Conservation (phyloP, 1,284 basidiomycete genomes). For the Melampsora americana region DNA sequence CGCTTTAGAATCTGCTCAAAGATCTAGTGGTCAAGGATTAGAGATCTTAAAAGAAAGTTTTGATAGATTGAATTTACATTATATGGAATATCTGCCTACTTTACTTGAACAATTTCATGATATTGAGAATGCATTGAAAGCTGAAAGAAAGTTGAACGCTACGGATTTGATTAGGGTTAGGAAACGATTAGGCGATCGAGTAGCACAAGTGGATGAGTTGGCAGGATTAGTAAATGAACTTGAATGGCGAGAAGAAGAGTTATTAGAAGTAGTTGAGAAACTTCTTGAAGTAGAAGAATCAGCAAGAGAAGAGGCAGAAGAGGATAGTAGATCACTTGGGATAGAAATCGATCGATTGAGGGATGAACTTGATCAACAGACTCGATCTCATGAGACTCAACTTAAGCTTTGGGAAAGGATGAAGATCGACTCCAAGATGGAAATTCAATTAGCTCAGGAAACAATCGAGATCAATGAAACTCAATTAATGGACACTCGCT, state of each 20-base stretch:
- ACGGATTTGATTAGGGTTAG: slow-evolving; percentile 9
- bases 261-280: slow-evolving; percentile 19
- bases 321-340: background rate
- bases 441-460: slow-evolving; percentile 10
- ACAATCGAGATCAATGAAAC: background rate
- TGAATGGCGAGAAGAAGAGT: slow-evolving; percentile 17
- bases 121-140: background rate
- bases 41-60: background rate
- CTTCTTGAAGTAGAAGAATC: slow-evolving; percentile 16
- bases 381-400: background rate
- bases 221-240: slow-evolving; percentile 19
- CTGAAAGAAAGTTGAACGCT: background rate
- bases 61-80: slow-evolving; percentile 1
- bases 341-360: slow-evolving; percentile 10
- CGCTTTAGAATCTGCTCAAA: slow-evolving; percentile 12
- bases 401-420: slow-evolving; percentile 4
- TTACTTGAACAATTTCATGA: background rate
- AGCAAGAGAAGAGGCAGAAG: background rate
- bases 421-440: slow-evolving; percentile 3
- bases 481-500: background rate
- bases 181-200: slow-evolving; percentile 25
- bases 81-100: slow-evolving; percentile 10
- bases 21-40: background rate
- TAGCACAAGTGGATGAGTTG: slow-evolving; percentile 29
- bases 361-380: slow-evolving; percentile 12